Evolutionary conservation across 148 eudicot species (phyloP).

Genomic region (Polygonum aviculare): DNA sequence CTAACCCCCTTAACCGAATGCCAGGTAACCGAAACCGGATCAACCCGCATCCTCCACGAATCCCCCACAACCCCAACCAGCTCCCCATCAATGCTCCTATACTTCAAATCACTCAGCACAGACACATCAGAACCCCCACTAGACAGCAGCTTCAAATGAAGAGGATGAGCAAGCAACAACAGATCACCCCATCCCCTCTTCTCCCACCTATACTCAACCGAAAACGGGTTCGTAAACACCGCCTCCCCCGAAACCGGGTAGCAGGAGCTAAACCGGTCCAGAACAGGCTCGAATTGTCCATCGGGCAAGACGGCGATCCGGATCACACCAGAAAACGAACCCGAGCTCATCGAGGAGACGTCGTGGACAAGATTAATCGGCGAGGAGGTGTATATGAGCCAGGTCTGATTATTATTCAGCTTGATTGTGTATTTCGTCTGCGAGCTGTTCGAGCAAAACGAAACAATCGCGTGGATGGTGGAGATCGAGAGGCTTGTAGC

Average conservation of each 20-base stretch:
- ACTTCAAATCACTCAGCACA: slow-evolving; percentile 62
- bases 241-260: slow-evolving; percentile 71
- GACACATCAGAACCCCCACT: slow-evolving; percentile 21
- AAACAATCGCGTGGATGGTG: slow-evolving; percentile 66
- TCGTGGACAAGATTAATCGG: slow-evolving; percentile 43
- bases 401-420: slow-evolving; percentile 69
- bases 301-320: slow-evolving; percentile 54
- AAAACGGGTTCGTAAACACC: slow-evolving; percentile 43
- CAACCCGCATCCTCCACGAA: slow-evolving; percentile 66
- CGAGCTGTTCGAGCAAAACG: slow-evolving; percentile 29
- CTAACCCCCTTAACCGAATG: slow-evolving; percentile 63
- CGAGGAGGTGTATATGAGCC: slow-evolving; percentile 68
- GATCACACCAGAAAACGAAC: slow-evolving; percentile 52
- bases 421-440: slow-evolving; percentile 48
- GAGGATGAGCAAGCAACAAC: slow-evolving; percentile 85
- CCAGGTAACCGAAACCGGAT: slow-evolving; percentile 73
- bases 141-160: slow-evolving; percentile 57
- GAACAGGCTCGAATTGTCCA: slow-evolving; percentile 32
- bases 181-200: slow-evolving; percentile 80
- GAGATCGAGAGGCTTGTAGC: slow-evolving; percentile 32
- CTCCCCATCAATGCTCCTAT: slow-evolving; percentile 88
- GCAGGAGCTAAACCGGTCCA: slow-evolving; percentile 69
- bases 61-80: slow-evolving; percentile 93
- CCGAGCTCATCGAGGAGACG: slow-evolving; percentile 40
- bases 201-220: slow-evolving; percentile 72